Base-by-base conservation (phyloP, 1,139 yeast species). In the Kazachstania sp. region DNA sequence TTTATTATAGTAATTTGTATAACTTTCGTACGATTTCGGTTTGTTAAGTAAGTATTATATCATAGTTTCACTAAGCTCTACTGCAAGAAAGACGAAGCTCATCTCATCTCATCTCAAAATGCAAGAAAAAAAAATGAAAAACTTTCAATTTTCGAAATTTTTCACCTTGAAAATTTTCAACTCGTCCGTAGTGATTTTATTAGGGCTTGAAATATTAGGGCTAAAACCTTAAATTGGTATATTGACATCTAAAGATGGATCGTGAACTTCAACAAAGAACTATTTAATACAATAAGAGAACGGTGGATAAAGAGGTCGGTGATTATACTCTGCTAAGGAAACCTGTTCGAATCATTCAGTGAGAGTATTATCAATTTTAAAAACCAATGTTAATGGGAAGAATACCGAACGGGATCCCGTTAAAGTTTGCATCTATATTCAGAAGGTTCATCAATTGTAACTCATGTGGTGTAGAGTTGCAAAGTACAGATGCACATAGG, bases 381-480 rank as follows among this genome's bases (percentile, higher is more conserved):
- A 12, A 31, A 18, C 19, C 15, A 19, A 32, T 32, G 36, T 32
- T 32, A 18, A 15, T 32, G 19, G 18, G 36, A 15, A 15, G 20
- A 15, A 8, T 19, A 15, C 15, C 36, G 12, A 13, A 9, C 3
- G 4, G 18, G 18, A 32, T 6, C 7, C 18, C 16, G 11, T 15
- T 32, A 18, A 32, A 8, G 9, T 6, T 8, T 6, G 36, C 11
- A 32, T 32, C 36, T 18, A n/a, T 39, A 2, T 26, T n/a, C 4
- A 37, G 18, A 13, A 26, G 53, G 30, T 47, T 41, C n/a, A 39
- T 54, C 2, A 53, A 57, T 37, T 69, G 72, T 49, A 47, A 58
- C 6, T 59, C 80, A 2, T 81, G 86, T 64, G 86, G 86, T 35
- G 66, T 78, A 7, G 61, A 64, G 19, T 65, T 80, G 20, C 86